Conservation (phyloP, 1,284 basidiomycete genomes). For the Puccinia novopanici region DNA sequence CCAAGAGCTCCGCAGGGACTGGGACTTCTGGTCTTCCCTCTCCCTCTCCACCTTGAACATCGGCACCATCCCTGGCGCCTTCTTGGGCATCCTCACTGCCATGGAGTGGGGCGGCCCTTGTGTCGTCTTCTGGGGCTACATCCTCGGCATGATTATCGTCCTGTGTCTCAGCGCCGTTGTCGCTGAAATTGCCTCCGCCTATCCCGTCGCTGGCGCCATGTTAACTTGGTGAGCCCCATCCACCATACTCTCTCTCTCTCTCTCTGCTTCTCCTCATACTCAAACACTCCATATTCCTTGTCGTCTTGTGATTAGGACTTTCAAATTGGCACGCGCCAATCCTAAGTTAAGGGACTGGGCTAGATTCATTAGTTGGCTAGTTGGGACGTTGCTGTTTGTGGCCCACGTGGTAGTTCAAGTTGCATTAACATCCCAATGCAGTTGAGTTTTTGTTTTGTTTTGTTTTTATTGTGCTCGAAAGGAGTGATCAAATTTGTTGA, state of each 20-base stretch:
- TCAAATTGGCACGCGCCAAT: constrained; percentile 46
- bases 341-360: constrained; percentile 44
- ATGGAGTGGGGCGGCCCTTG: constrained; percentile 43
- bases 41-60: constrained; percentile 46
- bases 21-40: constrained; percentile 46
- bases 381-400: constrained; percentile 44
- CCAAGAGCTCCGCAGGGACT: constrained; percentile 48
- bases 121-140: constrained; percentile 46
- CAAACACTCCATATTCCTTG: not conserved
- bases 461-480: too few relatives aligned
- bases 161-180: constrained; percentile 43
- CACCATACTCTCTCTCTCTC: too few relatives aligned
- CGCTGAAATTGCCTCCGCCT: constrained; percentile 42
- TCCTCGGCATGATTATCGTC: constrained; percentile 43
- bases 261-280: not conserved
- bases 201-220: constrained; percentile 48
- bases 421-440: constrained; percentile 45
- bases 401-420: constrained; percentile 49
- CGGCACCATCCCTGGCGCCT: constrained; percentile 44
- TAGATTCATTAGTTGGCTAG: constrained; percentile 43
- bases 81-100: constrained; percentile 33
- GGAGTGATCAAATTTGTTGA: not conserved
- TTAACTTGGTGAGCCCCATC: constrained; percentile 31
- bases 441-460: constrained; percentile 48
- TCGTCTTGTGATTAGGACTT: constrained; percentile 18